Evolutionary conservation across 352 stramenopile genomes (phyloP).

Genomic region (Phytophthora kernoviae): DNA sequence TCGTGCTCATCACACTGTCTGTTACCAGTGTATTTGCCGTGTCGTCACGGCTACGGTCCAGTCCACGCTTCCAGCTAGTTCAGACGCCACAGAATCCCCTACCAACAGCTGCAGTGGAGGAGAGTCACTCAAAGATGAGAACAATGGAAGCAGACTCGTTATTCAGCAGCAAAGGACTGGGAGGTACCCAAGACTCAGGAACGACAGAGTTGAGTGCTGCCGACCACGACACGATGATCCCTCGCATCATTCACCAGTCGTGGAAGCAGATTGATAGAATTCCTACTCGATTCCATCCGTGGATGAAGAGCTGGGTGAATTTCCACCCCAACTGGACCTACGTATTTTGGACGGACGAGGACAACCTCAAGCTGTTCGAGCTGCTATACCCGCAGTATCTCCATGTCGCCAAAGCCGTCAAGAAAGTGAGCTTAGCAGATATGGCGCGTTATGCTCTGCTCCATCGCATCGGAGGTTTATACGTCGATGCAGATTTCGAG

Average conservation of each 20-base stretch:
- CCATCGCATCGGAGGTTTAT: slow-evolving; percentile 53
- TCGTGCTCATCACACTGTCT: slow-evolving; percentile 24
- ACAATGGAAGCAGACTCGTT: background rate
- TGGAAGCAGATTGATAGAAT: slow-evolving; percentile 51
- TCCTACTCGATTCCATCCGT: slow-evolving; percentile 50
- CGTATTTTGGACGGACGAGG: slow-evolving; percentile 62
- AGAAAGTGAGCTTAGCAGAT: slow-evolving; percentile 52
- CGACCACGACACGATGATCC: slow-evolving; percentile 26
- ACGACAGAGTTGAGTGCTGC: background rate
- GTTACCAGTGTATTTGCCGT: slow-evolving; percentile 17
- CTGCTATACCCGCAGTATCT: slow-evolving; percentile 52
- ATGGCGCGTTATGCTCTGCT: slow-evolving; percentile 65
- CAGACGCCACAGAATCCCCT: slow-evolving; percentile 1
- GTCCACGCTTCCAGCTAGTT: background rate
- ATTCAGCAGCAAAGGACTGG: background rate
- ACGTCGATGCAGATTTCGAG: slow-evolving; percentile 63
- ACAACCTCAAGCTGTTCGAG: slow-evolving; percentile 61
- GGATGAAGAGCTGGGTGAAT: slow-evolving; percentile 58
- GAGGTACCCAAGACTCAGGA: background rate
- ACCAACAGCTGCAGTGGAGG: background rate
- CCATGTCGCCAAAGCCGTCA: slow-evolving; percentile 38
- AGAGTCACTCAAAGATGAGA: background rate
- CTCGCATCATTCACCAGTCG: slow-evolving; percentile 60
- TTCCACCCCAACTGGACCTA: slow-evolving; percentile 52
- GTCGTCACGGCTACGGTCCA: slow-evolving; percentile 13